Percentiles rank a stretch among this genome's conserved stretches.
These are phyloP conservation scores for Ottelia alismoides DNA, from an alignment of 106 monocot species.

Conservation along the genomic window DNA sequence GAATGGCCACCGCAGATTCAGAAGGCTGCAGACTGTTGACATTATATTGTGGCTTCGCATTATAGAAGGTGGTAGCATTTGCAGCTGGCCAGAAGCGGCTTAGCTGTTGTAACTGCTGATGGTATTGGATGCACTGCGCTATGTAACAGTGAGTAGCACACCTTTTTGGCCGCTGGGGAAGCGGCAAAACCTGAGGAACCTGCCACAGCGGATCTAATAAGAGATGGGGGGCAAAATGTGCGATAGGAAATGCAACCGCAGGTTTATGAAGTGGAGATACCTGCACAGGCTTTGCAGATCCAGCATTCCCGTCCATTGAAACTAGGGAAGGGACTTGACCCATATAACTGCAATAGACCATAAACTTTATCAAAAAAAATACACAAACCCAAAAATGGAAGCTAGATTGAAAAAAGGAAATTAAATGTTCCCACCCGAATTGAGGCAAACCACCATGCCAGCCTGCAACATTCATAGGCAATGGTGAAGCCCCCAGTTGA, in stretches of 20 bases:
- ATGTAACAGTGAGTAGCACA: slow-evolving; percentile 85
- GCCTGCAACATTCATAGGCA: slow-evolving; percentile 40
- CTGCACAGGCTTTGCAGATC: slow-evolving; percentile 30
- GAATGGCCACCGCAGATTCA: slow-evolving; percentile 17
- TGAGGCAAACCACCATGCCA: slow-evolving; percentile 77
- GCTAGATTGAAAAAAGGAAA: background rate
- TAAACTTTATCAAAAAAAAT: too few relatives aligned
- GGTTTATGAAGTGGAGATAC: slow-evolving; percentile 6
- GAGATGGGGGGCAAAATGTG: too few relatives aligned
- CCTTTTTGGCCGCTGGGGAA: slow-evolving; percentile 34
- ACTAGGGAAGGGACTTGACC: slow-evolving; percentile 60
- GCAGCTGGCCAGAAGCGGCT: slow-evolving; percentile 52
- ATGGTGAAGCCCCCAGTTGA: slow-evolving; percentile 21
- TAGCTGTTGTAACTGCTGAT: slow-evolving; percentile 60
- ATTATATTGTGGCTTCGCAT: slow-evolving; percentile 44
- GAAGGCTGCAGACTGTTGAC: slow-evolving; percentile 45
- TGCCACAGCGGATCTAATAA: too few relatives aligned
- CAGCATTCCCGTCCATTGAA: slow-evolving; percentile 30
- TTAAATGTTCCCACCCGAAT: slow-evolving; percentile 41
- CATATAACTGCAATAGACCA: slow-evolving; percentile 79
- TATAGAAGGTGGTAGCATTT: slow-evolving; percentile 24
- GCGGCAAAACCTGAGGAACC: slow-evolving; percentile 23
- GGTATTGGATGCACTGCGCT: slow-evolving; percentile 60
- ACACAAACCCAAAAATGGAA: too few relatives aligned
- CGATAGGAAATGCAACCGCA: too few relatives aligned